Evolutionary conservation across 2,329 filamentous ascomycete species (phyloP).

Genomic region (Colletotrichum incanum): DNA sequence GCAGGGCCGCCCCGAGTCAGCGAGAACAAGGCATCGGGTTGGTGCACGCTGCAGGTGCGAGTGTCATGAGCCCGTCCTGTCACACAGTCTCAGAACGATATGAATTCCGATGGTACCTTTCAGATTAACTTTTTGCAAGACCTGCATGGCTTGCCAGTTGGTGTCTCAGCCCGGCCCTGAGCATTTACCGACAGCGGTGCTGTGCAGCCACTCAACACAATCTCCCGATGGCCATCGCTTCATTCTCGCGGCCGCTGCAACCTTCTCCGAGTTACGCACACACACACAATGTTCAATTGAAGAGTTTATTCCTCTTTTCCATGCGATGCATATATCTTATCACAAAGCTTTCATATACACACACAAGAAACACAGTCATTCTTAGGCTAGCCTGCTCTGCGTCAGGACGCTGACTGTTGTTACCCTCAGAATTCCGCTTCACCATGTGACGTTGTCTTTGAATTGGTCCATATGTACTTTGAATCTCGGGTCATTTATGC

Average conservation of each 20-base stretch:
- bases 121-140: not conserved
- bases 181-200: not conserved
- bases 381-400: not conserved
- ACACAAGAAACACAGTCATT: not conserved
- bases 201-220: no score
- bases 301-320: no score
- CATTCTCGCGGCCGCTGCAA: not conserved
- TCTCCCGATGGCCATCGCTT: not conserved
- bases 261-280: no score
- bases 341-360: no score
- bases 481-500: not conserved
- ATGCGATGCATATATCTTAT: no score
- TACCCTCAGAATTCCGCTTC: not conserved
- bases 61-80: no score
- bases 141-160: not conserved
- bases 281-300: no score
- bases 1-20: not conserved
- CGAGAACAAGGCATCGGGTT: not conserved
- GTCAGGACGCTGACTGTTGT: not conserved
- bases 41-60: not conserved
- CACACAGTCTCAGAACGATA: no score
- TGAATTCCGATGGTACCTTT: not conserved
- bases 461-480: not conserved
- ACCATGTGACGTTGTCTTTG: not conserved
- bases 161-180: not conserved